Conservation (phyloP, 495 filamentous ascomycete genomes). For the Penicillium antarcticum region DNA sequence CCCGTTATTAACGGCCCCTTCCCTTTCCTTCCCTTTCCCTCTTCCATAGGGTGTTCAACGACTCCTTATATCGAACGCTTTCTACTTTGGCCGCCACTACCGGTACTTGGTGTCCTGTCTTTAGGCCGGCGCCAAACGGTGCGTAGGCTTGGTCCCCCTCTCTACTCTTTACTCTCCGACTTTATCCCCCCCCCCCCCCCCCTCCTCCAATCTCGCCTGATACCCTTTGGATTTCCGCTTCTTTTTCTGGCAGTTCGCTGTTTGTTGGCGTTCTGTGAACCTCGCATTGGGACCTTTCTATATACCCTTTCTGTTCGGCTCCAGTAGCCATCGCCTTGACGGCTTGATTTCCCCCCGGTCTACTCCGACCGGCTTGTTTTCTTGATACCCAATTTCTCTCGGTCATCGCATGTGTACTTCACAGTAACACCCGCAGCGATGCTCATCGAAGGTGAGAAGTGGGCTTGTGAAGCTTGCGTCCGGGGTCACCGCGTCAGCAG, state of each 20-base stretch:
- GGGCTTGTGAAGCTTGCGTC: slow-evolving; percentile 90
- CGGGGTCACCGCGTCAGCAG: slow-evolving; percentile 91
- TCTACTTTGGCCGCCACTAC: slow-evolving; percentile 52
- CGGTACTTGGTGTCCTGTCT: slow-evolving; percentile 56
- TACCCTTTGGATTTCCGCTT: slow-evolving; percentile 23
- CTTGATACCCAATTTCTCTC: slow-evolving; percentile 21
- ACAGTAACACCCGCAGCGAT: slow-evolving; percentile 51
- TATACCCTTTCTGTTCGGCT: slow-evolving; percentile 42
- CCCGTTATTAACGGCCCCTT: slow-evolving; percentile 24
- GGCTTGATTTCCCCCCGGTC: slow-evolving; percentile 30
- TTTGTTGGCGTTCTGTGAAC: slow-evolving; percentile 38
- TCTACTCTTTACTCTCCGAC: slow-evolving; percentile 20
- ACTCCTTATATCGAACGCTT: slow-evolving; percentile 38
- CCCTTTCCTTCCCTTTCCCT: slow-evolving; percentile 13
- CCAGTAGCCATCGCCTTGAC: slow-evolving; percentile 44
- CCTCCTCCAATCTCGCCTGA: slow-evolving; percentile 5
- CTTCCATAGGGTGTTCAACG: slow-evolving; percentile 26
- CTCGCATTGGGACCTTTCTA: slow-evolving; percentile 37
- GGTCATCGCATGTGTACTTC: slow-evolving; percentile 46
- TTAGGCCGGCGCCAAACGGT: slow-evolving; percentile 55
- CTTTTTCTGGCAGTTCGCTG: slow-evolving; percentile 22
- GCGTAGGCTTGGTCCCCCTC: slow-evolving; percentile 51
- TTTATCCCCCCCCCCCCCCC: not conserved
- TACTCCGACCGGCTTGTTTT: slow-evolving; percentile 25
- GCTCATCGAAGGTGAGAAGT: slow-evolving; percentile 89